These are phyloP conservation scores for Aspergillus bridgeri DNA, from an alignment of 495 filamentous ascomycete genomes.

Conservation along the genomic window DNA sequence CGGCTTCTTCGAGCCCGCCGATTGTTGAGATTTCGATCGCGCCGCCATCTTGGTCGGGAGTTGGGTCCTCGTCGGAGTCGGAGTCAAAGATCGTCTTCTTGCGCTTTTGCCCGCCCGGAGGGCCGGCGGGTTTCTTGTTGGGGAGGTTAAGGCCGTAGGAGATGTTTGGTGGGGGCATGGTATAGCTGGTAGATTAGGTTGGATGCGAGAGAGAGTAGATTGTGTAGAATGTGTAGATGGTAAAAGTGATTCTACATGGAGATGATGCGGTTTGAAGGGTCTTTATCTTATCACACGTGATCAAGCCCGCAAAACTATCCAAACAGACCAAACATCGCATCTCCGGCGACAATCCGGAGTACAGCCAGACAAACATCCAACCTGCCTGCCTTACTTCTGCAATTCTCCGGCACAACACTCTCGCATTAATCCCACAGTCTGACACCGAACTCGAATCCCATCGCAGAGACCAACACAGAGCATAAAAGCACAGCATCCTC, in stretches of 20 bases:
- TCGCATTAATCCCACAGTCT: too few relatives aligned
- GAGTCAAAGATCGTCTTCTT: constrained; percentile 52
- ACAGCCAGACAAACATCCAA: background rate
- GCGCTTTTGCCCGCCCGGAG: constrained; percentile 45
- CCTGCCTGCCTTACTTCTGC: too few relatives aligned
- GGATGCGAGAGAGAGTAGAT: background rate
- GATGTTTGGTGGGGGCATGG: constrained; percentile 33
- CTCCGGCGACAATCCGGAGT: background rate
- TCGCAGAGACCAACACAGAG: background rate
- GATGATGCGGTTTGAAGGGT: background rate
- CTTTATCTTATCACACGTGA: constrained; percentile 23
- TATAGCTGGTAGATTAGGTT: background rate
- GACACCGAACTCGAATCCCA: background rate
- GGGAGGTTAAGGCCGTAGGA: constrained; percentile 59
- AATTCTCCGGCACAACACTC: too few relatives aligned
- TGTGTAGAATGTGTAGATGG: background rate
- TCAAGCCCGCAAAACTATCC: background rate
- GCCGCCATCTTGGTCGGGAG: constrained; percentile 5
- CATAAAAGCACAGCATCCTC: background rate
- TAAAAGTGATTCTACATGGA: background rate
- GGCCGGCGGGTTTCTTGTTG: constrained; percentile 35
- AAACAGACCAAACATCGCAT: background rate
- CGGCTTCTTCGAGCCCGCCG: constrained; percentile 34
- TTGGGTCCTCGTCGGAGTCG: constrained; percentile 44
- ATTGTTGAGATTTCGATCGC: constrained; percentile 40